A percentile compares a stretch with the other conserved stretches of the same genome.
Evolutionary conservation across 2,329 filamentous ascomycete species (phyloP).

Genomic region (Penicillium sp.): DNA sequence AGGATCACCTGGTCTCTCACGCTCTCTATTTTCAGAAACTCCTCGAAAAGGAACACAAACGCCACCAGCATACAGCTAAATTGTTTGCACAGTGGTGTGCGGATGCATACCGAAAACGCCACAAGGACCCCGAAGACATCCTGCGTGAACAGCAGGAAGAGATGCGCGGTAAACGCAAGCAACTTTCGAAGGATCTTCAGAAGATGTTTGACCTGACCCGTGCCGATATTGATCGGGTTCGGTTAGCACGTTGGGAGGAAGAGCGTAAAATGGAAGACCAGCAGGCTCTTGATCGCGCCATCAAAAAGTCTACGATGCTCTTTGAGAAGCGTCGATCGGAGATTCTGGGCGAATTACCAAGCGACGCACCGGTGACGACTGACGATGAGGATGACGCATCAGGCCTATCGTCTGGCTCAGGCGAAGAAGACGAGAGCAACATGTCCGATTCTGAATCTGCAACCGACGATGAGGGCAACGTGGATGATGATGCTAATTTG

Average conservation of each 20-base stretch:
- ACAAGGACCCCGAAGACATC: conserved; percentile 65
- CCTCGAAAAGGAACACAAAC: conserved; percentile 73
- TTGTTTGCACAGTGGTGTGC: conserved; percentile 62
- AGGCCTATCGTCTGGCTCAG: conserved; percentile 57
- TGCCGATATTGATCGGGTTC: conserved; percentile 57
- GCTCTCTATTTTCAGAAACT: conserved; percentile 77
- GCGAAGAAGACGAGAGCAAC: conserved; percentile 53
- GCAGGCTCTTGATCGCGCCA: conserved; percentile 53
- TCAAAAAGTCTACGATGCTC: conserved; percentile 53
- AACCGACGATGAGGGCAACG: conserved; percentile 39
- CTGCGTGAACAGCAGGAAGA: conserved; percentile 72
- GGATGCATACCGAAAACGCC: conserved; percentile 43
- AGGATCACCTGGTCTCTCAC: conserved; percentile 79
- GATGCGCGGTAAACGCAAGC: conserved; percentile 67
- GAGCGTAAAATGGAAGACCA: conserved; percentile 53
- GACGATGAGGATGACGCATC: conserved; percentile 33
- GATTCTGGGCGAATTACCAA: conserved; percentile 55
- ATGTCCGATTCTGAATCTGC: conserved; percentile 50
- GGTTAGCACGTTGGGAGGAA: conserved; percentile 59
- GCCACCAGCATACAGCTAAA: conserved; percentile 75
- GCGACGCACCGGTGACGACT: conserved; percentile 72
- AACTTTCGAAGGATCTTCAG: conserved; percentile 65
- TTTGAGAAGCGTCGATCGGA: conserved; percentile 48
- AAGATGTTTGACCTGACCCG: conserved; percentile 61
- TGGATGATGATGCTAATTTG: conserved; percentile 46